These are phyloP conservation scores for Fusarium sp. DNA, from an alignment of 2,329 filamentous ascomycete species.

Conservation along the genomic window DNA sequence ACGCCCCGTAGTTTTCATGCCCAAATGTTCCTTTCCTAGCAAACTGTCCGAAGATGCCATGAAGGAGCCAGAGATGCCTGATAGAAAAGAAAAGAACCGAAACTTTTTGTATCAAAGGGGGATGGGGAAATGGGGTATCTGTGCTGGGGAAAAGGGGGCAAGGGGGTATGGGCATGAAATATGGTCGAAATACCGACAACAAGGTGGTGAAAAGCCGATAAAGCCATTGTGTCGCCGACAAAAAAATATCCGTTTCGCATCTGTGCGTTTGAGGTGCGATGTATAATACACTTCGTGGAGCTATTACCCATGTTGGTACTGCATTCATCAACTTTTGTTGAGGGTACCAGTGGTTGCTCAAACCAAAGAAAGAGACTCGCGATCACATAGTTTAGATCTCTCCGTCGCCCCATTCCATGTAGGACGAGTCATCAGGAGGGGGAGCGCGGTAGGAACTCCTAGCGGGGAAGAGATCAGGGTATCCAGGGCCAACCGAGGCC, in stretches of 20 bases:
- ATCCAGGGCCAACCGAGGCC: background rate
- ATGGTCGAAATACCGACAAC: constrained; percentile 6
- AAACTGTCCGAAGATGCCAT: constrained; percentile 8
- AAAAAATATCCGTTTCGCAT: constrained; percentile 3
- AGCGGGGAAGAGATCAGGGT: background rate
- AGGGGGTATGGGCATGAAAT: background rate
- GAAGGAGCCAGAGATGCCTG: background rate
- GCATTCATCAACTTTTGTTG: background rate
- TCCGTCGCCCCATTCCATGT: constrained; percentile 46
- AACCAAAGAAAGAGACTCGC: background rate
- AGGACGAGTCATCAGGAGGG: constrained; percentile 13
- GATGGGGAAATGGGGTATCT: constrained; percentile 19
- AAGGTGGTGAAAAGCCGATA: background rate
- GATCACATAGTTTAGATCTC: constrained; percentile 47
- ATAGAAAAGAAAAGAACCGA: background rate
- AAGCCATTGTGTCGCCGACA: constrained; percentile 12
- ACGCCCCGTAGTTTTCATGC: constrained; percentile 8
- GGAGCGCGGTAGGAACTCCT: background rate
- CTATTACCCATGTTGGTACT: background rate
- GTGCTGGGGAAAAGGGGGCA: constrained; percentile 8
- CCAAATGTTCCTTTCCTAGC: background rate
- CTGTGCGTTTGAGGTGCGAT: background rate
- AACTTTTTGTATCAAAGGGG: background rate
- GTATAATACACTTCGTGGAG: constrained; percentile 23
- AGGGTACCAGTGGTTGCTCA: background rate